Evolutionary conservation across 176 grass and related monocot genomes (phyloP).

Genomic region (Aegilops tauschii): DNA sequence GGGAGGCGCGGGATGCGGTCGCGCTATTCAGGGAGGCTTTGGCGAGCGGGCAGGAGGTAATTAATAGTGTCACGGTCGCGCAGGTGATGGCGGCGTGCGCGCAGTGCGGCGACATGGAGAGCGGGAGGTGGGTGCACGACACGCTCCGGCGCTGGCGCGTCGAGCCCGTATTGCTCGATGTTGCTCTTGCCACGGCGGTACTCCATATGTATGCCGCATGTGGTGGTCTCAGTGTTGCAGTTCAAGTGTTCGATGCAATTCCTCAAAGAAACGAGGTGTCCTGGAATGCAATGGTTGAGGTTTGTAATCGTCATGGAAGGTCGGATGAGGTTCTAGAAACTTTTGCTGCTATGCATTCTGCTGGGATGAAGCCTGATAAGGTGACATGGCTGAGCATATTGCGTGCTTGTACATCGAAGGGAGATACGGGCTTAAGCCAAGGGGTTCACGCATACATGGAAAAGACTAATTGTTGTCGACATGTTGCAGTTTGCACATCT

Average conservation of each 20-base stretch:
- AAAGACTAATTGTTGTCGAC: constrained; percentile 32
- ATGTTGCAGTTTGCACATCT: constrained; percentile 37
- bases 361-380: constrained; percentile 25
- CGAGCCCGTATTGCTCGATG: constrained; percentile 19
- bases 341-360: constrained; percentile 25
- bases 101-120: constrained; percentile 35
- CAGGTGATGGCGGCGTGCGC: constrained; percentile 39
- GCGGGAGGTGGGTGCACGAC: constrained; percentile 29
- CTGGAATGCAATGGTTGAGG: constrained; percentile 45
- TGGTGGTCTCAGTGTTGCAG: neutral
- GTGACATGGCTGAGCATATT: constrained; percentile 42
- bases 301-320: constrained; percentile 18
- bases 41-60: constrained; percentile 2
- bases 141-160: neutral
- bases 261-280: constrained; percentile 23
- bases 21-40: constrained; percentile 27
- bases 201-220: constrained; percentile 12
- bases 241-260: constrained; percentile 8
- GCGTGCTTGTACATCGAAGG: constrained; percentile 14
- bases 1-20: constrained; percentile 23
- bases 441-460: constrained; percentile 33
- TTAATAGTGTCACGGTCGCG: constrained; percentile 36
- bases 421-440: constrained; percentile 16
- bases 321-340: constrained; percentile 17
- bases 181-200: constrained; percentile 8